These are phyloP conservation scores for Pyricularia sp. DNA, from an alignment of 2,329 filamentous ascomycete species.

Conservation along the genomic window DNA sequence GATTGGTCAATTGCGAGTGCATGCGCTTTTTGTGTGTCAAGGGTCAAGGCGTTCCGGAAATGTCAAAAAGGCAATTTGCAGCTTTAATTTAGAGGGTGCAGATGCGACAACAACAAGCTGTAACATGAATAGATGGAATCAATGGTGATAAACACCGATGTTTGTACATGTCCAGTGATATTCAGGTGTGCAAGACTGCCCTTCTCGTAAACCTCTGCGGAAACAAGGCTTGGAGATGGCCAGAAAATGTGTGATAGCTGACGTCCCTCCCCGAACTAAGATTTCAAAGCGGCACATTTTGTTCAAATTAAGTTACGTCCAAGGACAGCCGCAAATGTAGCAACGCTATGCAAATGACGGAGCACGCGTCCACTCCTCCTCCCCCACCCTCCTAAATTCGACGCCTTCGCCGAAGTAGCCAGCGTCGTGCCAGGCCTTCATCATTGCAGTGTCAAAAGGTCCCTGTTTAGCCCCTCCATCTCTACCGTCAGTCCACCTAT, in stretches of 20 bases:
- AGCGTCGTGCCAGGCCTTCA: conserved; percentile 84
- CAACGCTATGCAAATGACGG: conserved; percentile 20
- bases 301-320: neutral
- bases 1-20: neutral
- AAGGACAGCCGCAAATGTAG: neutral
- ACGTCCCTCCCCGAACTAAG: neutral
- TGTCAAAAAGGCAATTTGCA: conserved; percentile 3
- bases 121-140: neutral
- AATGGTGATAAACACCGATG: neutral
- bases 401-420: conserved; percentile 91
- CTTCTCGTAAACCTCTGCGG: neutral
- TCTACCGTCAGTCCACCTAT: conserved; percentile 80
- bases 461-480: conserved; percentile 75
- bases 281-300: neutral
- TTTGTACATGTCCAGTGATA: neutral
- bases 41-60: conserved; percentile 5
- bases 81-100: conserved; percentile 1
- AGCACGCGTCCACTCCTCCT: conserved; percentile 42
- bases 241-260: neutral
- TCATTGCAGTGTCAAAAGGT: conserved; percentile 74
- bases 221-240: neutral
- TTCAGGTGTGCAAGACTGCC: neutral
- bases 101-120: neutral
- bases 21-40: conserved; percentile 5
- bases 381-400: conserved; percentile 58